Conservation (phyloP, 495 filamentous ascomycete genomes). For the Hypoxylon cercidicola region DNA sequence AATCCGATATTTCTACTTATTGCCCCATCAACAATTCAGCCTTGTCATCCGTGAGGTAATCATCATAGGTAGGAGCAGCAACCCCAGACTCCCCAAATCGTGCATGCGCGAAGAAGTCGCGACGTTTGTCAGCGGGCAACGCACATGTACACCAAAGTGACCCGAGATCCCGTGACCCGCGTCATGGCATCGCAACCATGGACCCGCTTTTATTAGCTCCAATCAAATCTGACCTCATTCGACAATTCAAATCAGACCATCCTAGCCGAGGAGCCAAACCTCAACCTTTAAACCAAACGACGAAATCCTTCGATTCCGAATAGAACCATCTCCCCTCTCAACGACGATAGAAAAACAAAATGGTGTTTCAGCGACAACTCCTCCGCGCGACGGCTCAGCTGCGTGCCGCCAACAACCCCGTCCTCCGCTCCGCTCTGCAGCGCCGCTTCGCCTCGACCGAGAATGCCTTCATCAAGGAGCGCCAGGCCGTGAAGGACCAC, state of each 20-base stretch:
- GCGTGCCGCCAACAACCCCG: slow-evolving; percentile 54
- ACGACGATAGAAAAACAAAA: slow-evolving; percentile 38
- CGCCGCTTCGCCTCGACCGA: slow-evolving; percentile 79
- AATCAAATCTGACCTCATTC: slow-evolving; percentile 51
- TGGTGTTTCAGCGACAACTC: slow-evolving; percentile 74
- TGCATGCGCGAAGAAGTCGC: slow-evolving; percentile 34
- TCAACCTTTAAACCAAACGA: neutral
- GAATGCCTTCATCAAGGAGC: slow-evolving; percentile 90
- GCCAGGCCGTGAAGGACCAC: slow-evolving; percentile 84
- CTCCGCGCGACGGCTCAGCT: slow-evolving; percentile 66
- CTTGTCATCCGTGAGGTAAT: neutral
- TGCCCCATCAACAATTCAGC: neutral
- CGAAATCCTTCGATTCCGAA: neutral
- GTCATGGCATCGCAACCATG: slow-evolving; percentile 14
- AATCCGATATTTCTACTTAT: neutral
- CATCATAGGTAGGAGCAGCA: neutral
- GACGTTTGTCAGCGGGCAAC: slow-evolving; percentile 20
- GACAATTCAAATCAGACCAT: slow-evolving; percentile 42
- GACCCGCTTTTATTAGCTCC: no score
- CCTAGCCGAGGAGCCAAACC: slow-evolving; percentile 19
- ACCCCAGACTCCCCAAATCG: neutral
- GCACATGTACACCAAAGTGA: slow-evolving; percentile 41
- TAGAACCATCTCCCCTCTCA: slow-evolving; percentile 41
- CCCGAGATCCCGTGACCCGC: slow-evolving; percentile 46
- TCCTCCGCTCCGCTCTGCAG: slow-evolving; percentile 68